Base-by-base conservation (phyloP, 1,284 basidiomycete species). In the Austropuccinia psidii region DNA sequence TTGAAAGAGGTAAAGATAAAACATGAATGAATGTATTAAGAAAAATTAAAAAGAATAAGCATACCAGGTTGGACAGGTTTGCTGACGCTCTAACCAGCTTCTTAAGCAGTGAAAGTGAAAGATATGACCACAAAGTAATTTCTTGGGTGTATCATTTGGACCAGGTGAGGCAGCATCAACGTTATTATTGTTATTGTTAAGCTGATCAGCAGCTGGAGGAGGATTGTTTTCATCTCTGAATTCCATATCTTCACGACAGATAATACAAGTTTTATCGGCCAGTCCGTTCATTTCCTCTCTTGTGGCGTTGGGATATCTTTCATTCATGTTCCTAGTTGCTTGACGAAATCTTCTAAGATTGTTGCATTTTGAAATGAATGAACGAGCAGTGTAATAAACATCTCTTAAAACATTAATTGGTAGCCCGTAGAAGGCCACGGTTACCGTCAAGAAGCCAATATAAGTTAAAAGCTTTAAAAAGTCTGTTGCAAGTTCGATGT, bases 51-150 rank as follows among this genome's bases (percentile, higher is more conserved):
- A 21, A 62, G 35, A 62, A 19, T 41, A 64, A 7, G 81, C 87
- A 80, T 75, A 94, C 93, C 96, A 98, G 41, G 95, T 98, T 0
- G 95, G 95, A 81, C 95, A 98, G 78, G 84, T 86, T 77, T 86
- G 86, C 81, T 99, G 96, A 58, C 96, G 86, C 81, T 99, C 96
- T 33, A 99, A 85, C 96, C 96, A 99, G 35, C 92, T 94, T 55
- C 93, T 86, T 62, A 99, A 85, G 81, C 96, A 98, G 79, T 97
- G 89, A 81, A 98, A 96, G 82, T 98, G 96, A 84, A 99, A 98
- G 57, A 98, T 88, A 81, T 98, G 96, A 0, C 93, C 93, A 82
- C 96, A 98, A 5, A 88, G 89, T 15, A 99, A 84, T 80, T 93
- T 95, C 83, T 98, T 98, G 4, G 95, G 95, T 7, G 93, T 95